Percentiles rank a stretch among this genome's conserved stretches.
phyloP scores from a whole-genome alignment of 176 grass and related monocot species.

The Musa acuminata region DNA sequence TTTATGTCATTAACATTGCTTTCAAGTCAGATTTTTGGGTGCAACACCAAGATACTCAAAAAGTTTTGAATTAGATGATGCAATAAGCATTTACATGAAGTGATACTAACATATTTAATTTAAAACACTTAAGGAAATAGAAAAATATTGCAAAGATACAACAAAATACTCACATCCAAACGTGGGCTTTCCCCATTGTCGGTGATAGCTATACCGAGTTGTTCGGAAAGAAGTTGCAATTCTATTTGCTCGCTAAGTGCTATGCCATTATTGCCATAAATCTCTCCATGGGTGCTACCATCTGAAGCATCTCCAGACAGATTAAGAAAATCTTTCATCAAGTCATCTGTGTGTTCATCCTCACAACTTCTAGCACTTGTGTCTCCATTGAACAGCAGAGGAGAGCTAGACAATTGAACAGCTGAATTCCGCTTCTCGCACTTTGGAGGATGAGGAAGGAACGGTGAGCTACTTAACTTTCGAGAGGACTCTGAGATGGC shows the following conservation, averaged over 20 bases:
- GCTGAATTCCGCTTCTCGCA: slow-evolving; percentile 34
- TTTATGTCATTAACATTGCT: too few species aligned
- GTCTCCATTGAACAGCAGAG: slow-evolving; percentile 30
- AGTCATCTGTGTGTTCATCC: slow-evolving; percentile 29
- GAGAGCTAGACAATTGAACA: slow-evolving; percentile 32
- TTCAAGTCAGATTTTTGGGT: too few species aligned
- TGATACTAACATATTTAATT: not conserved
- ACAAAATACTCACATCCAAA: slow-evolving; percentile 51
- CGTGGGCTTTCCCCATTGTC: slow-evolving; percentile 56
- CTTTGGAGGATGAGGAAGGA: slow-evolving; percentile 72
- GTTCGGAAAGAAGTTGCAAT: slow-evolving; percentile 64
- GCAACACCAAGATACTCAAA: too few species aligned
- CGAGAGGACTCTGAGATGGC: slow-evolving; percentile 26
- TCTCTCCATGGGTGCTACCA: slow-evolving; percentile 33
- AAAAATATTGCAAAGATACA: not conserved
- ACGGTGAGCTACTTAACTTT: slow-evolving; percentile 42
- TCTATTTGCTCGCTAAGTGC: slow-evolving; percentile 37
- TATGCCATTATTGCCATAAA: not conserved
- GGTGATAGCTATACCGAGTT: slow-evolving; percentile 58
- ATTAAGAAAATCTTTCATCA: slow-evolving; percentile 56
- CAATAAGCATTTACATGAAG: not conserved
- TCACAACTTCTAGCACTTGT: slow-evolving; percentile 28
- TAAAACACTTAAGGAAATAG: not conserved
- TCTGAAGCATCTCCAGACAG: slow-evolving; percentile 64
- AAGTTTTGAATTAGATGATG: not conserved